A percentile compares a stretch with the other conserved stretches of the same genome.
phyloP scores from a whole-genome alignment of 2,329 filamentous ascomycete species.

The Pseudogymnoascus verrucosus region DNA sequence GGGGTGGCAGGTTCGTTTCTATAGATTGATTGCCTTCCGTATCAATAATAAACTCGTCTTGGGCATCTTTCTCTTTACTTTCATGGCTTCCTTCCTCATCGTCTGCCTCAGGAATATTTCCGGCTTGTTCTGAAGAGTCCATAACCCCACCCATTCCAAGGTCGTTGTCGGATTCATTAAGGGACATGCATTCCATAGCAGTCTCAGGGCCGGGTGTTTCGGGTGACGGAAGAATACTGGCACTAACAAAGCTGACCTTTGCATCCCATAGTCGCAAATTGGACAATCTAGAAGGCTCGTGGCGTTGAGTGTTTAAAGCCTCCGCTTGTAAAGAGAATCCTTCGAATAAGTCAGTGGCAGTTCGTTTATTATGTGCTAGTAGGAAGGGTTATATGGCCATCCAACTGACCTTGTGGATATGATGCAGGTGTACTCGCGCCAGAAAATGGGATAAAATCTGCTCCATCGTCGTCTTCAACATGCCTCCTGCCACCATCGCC shows the following conservation, averaged over 20 bases:
- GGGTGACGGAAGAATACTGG: conserved; percentile 37
- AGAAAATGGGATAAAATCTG: conserved; percentile 11
- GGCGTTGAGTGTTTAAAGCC: conserved; percentile 47
- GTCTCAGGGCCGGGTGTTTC: conserved; percentile 20
- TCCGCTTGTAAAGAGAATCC: conserved; percentile 42
- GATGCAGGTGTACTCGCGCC: neutral
- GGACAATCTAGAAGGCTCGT: conserved; percentile 38
- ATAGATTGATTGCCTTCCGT: conserved; percentile 23
- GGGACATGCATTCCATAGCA: conserved; percentile 19
- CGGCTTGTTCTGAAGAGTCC: neutral
- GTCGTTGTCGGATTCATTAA: conserved; percentile 10
- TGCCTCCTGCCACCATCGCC: conserved; percentile 12
- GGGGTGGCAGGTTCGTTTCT: conserved; percentile 27
- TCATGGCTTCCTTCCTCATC: neutral
- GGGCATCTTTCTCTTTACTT: neutral
- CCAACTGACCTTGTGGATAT: neutral
- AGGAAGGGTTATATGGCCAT: neutral
- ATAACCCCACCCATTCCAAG: neutral
- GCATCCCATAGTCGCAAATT: conserved; percentile 46
- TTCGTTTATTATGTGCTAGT: neutral
- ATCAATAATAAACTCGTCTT: conserved; percentile 30
- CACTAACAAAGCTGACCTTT: conserved; percentile 52
- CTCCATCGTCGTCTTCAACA: conserved; percentile 11
- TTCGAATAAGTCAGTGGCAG: conserved; percentile 23
- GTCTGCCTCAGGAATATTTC: neutral